A percentile compares a stretch with the other conserved stretches of the same genome.
These are phyloP conservation scores for Tardiomyces blankii DNA, from an alignment of 1,139 yeast species.

Conservation along the genomic window DNA sequence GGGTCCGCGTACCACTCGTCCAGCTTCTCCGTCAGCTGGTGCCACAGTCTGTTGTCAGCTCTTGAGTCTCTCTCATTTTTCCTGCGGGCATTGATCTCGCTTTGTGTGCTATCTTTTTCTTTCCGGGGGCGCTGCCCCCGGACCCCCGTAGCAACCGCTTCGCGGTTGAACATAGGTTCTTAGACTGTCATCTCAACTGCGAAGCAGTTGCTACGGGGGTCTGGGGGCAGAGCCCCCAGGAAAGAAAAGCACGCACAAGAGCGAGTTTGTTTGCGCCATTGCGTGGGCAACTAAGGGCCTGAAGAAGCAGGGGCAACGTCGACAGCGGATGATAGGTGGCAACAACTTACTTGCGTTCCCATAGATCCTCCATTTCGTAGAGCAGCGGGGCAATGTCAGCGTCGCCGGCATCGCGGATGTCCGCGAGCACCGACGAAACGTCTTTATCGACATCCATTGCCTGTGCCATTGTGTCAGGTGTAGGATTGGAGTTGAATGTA, in stretches of 20 bases:
- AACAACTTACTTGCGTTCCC: conserved; percentile 51
- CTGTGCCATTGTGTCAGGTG: conserved; percentile 2
- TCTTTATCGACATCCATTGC: conserved; percentile 27
- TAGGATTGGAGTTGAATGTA: too few relatives aligned
- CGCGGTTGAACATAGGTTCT: too few relatives aligned
- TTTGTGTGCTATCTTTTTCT: too few relatives aligned
- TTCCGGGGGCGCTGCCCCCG: too few relatives aligned
- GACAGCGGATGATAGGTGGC: not conserved
- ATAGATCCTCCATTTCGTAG: conserved; percentile 71
- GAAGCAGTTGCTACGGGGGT: too few relatives aligned
- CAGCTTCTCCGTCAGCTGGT: conserved; percentile 65
- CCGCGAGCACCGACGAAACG: conserved; percentile 51
- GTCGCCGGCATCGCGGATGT: conserved; percentile 59
- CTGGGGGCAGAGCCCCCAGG: too few relatives aligned
- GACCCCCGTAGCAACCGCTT: too few relatives aligned
- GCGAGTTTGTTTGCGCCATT: too few relatives aligned
- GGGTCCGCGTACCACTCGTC: conserved; percentile 48
- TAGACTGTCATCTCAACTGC: too few relatives aligned
- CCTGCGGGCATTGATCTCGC: not conserved
- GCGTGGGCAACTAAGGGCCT: too few relatives aligned
- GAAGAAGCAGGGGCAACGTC: not conserved
- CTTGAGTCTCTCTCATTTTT: not conserved
- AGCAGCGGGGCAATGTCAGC: conserved; percentile 54
- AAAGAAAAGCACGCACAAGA: too few relatives aligned
- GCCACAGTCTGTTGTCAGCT: conserved; percentile 32